Evolutionary conservation across 1,284 basidiomycete species (phyloP).

Genomic region (Tilletia caries): DNA sequence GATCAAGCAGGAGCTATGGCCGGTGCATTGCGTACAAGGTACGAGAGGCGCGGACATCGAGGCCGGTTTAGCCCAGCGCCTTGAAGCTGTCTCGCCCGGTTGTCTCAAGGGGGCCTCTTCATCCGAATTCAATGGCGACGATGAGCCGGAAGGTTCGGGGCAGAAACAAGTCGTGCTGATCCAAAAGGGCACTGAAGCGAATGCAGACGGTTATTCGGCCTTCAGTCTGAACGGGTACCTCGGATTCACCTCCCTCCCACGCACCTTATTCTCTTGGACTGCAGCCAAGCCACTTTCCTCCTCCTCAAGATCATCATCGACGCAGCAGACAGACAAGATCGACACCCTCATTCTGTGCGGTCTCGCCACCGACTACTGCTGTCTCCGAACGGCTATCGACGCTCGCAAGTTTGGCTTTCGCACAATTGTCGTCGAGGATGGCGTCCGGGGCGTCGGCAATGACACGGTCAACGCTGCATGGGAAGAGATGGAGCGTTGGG

Average conservation of each 20-base stretch:
- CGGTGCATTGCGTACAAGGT: constrained; percentile 61
- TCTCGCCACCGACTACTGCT: constrained; percentile 66
- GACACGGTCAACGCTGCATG: not conserved
- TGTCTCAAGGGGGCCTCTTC: not conserved
- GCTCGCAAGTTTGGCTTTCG: constrained; percentile 57
- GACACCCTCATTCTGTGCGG: constrained; percentile 61
- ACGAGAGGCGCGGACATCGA: constrained; percentile 57
- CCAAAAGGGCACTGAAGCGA: constrained; percentile 45
- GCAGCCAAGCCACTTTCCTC: constrained; percentile 39
- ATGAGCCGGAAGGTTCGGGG: not conserved
- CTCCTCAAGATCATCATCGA: not conserved
- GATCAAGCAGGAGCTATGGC: constrained; percentile 62
- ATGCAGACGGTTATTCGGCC: constrained; percentile 63
- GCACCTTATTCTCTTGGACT: not conserved
- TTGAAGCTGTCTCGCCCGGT: constrained; percentile 31
- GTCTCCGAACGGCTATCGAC: constrained; percentile 58
- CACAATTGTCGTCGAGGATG: constrained; percentile 52
- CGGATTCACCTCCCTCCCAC: constrained; percentile 11
- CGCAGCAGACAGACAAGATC: constrained; percentile 49
- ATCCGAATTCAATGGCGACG: not conserved
- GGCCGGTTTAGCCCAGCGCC: constrained; percentile 50
- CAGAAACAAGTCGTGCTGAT: constrained; percentile 9
- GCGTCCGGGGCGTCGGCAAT: constrained; percentile 20
- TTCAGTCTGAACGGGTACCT: constrained; percentile 35
- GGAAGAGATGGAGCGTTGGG: constrained; percentile 1